A percentile compares a stretch with the other conserved stretches of the same genome.
Evolutionary conservation across 768 basidiomycete species (phyloP).

Genomic region (Boletus subparvulus): DNA sequence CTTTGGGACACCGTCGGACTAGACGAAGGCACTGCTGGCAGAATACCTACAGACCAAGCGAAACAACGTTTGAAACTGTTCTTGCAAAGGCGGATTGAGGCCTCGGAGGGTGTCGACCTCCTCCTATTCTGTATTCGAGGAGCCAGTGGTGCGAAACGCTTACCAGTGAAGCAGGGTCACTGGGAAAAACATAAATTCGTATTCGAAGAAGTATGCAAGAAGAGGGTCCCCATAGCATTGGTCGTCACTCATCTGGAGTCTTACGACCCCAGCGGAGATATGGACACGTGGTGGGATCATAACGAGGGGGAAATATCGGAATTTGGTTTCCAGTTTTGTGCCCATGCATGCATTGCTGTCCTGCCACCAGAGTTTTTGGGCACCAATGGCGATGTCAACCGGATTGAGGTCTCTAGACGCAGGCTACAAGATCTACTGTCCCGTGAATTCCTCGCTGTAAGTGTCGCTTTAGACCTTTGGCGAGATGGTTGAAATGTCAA

Average conservation of each 20-base stretch:
- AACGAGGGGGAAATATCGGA: conserved; percentile 27
- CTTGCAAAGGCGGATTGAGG: conserved; percentile 22
- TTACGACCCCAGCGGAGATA: conserved; percentile 23
- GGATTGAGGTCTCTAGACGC: conserved; percentile 7
- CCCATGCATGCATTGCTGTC: conserved; percentile 38
- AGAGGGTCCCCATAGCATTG: conserved; percentile 24
- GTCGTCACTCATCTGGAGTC: conserved; percentile 31
- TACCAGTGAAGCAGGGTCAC: conserved; percentile 17
- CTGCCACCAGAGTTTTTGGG: conserved; percentile 1
- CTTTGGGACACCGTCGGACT: conserved; percentile 39
- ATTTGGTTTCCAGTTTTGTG: conserved; percentile 34
- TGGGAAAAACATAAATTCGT: conserved; percentile 24
- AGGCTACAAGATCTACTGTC: conserved; percentile 12
- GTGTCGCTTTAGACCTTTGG: not conserved
- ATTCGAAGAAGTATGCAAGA: conserved; percentile 25
- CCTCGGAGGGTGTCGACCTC: conserved; percentile 24
- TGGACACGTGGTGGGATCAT: conserved; percentile 38
- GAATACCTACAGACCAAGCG: conserved; percentile 14
- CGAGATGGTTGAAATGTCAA: not conserved
- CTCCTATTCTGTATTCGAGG: conserved; percentile 32
- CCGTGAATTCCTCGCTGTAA: conserved; percentile 9
- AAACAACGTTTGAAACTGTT: conserved; percentile 23
- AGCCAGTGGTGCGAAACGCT: conserved; percentile 7
- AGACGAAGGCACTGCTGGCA: conserved; percentile 29
- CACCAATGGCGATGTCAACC: conserved; percentile 4